Conservation (phyloP, 306 rosid genomes). For the Rubus parviflorus region DNA sequence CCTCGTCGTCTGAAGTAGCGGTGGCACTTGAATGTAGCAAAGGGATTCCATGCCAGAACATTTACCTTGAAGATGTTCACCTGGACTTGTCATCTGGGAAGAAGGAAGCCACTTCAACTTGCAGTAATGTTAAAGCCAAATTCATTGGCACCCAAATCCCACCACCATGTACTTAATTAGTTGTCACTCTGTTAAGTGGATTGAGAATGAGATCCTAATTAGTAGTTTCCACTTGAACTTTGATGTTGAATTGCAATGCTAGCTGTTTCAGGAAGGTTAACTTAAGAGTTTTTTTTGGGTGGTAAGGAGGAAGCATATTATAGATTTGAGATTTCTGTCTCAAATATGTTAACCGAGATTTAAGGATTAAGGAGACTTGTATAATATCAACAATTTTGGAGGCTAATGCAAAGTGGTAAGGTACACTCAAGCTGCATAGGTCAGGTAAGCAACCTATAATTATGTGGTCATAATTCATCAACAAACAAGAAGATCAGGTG, state of each 20-base stretch:
- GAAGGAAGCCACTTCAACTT: conserved; percentile 40
- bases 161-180: conserved; percentile 42
- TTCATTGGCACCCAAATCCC: conserved; percentile 59
- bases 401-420: background rate
- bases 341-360: background rate
- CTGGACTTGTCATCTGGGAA: conserved; percentile 35
- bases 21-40: conserved; percentile 46
- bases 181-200: background rate
- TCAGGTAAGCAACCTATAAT: background rate
- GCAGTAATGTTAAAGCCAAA: conserved; percentile 51
- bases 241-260: background rate
- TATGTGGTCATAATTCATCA: background rate
- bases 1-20: conserved; percentile 47
- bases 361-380: background rate
- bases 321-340: background rate
- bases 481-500: background rate
- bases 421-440: background rate
- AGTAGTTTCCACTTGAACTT: conserved; percentile 3
- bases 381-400: background rate
- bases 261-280: background rate
- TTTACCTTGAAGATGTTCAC: conserved; percentile 54
- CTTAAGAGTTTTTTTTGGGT: background rate
- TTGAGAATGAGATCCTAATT: background rate
- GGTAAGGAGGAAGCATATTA: too few relatives aligned
- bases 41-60: conserved; percentile 50